Conservation (phyloP, 1,284 basidiomycete genomes). For the Xerocomus amazonicus region DNA sequence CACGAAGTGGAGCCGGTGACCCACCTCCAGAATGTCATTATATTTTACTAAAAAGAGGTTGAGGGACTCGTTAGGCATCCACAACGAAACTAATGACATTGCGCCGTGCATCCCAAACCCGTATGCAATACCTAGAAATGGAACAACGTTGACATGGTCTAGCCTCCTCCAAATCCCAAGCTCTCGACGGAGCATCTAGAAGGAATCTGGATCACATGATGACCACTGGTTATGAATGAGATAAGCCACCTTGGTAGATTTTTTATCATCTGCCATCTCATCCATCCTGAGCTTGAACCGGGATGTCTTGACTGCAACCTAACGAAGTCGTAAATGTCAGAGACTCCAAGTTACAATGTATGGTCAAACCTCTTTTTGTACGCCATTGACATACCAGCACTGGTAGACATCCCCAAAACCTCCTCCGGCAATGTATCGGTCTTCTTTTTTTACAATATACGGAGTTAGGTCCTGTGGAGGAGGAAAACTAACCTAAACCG, state of each 20-base stretch:
- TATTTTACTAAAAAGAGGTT: constrained; percentile 6
- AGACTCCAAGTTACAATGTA: accelerated
- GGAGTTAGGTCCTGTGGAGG: background rate
- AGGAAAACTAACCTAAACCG: background rate
- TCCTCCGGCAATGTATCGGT: background rate
- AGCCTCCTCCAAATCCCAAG: constrained; percentile 24
- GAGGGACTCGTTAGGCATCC: constrained; percentile 19
- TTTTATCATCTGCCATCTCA: background rate
- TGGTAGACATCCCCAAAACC: constrained; percentile 10
- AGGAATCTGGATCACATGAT: too few relatives aligned
- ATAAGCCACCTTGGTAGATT: background rate
- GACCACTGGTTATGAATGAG: too few relatives aligned
- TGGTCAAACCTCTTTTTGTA: too few relatives aligned
- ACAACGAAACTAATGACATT: constrained; percentile 16
- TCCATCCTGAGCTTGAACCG: background rate
- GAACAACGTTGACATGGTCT: constrained; percentile 14
- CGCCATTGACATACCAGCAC: background rate
- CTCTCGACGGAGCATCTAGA: constrained; percentile 10
- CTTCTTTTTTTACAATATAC: background rate
- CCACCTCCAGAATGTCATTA: background rate
- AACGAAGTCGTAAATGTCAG: background rate
- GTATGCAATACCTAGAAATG: constrained; percentile 14
- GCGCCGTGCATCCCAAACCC: constrained; percentile 14
- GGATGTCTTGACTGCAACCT: constrained; percentile 20
- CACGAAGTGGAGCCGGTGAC: constrained; percentile 7